Base-by-base conservation (phyloP, 2,329 filamentous ascomycete genomes). In the Cladosporium austrohemisphaericum region DNA sequence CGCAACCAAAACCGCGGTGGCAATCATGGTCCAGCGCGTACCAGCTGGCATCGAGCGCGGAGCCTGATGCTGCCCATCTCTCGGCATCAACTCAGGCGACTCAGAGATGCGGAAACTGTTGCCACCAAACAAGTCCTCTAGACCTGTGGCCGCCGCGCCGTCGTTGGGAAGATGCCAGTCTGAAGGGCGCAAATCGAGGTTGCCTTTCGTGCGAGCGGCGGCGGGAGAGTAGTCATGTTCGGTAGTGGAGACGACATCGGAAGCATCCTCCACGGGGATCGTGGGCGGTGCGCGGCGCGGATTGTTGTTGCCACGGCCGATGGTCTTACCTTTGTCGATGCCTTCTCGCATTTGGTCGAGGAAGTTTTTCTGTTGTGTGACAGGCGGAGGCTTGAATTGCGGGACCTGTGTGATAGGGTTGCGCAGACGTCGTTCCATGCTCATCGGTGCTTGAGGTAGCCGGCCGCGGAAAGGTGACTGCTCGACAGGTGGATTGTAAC, bases 381-480 rank as follows among this genome's bases (percentile, higher is more conserved):
- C 25, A 53, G 73, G 32, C 61, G 74, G 57, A 65, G 77, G 59
- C 61, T 73, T 70, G 20, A 84, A 68, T 6, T 29, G 22, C 1
- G 76, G 67, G 0, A 80, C 76, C 28, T 75, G 71, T 52, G 77
- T 79, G 4, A 78, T 76, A 1, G 83, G 83, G 52, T 85, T 86
- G 25, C 79, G 75, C 5, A 81, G 65, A 35, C 76, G 74, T 32
- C 82, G 78, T 2, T 83, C 82, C 18, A 84, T 83, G n/a, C 76
- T 78, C 11, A 76, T 79, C 11, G 86, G 86, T 1, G 84, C 83
- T 0, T 83, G 75, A 3, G 86, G 86, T 2, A 89, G 76, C 51
- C 78, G 81, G 67, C 81, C 85, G 74, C 81, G 84, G 61, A 90
- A 89, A 1, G 83, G 79, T 59, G 68, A 73, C 55, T 67, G 67